Evolutionary conservation across 345 rosid genomes (phyloP).

Genomic region (Tarenaya hassleriana): DNA sequence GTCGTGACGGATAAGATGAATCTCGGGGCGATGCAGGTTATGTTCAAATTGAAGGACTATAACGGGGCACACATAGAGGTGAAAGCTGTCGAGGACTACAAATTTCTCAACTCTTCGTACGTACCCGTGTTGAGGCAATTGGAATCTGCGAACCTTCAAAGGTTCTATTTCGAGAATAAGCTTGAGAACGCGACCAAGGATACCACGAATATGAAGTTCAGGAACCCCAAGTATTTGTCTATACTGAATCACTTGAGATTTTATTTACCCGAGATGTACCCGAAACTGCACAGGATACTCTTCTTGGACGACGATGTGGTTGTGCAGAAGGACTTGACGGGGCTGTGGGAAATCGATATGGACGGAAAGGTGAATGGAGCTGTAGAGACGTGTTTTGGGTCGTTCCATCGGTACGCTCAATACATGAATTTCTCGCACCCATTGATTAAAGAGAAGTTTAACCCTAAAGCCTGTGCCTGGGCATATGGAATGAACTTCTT

Average conservation of each 20-base stretch:
- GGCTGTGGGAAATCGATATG: constrained; percentile 77
- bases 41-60: constrained; percentile 72
- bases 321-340: constrained; percentile 76
- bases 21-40: constrained; percentile 84
- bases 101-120: constrained; percentile 66
- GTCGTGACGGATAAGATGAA: constrained; percentile 88
- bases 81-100: constrained; percentile 77
- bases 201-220: constrained; percentile 70
- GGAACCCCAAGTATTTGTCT: constrained; percentile 74
- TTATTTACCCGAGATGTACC: constrained; percentile 80
- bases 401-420: constrained; percentile 75
- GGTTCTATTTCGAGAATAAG: constrained; percentile 72
- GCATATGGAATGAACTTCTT: constrained; percentile 89
- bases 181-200: constrained; percentile 77
- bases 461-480: constrained; percentile 86
- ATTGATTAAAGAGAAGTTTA: constrained; percentile 63
- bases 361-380: constrained; percentile 85
- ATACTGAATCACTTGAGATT: constrained; percentile 74
- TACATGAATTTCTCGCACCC: constrained; percentile 86
- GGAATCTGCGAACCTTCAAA: constrained; percentile 69
- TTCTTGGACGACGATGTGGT: constrained; percentile 79
- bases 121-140: constrained; percentile 69
- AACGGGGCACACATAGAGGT: constrained; percentile 77
- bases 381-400: constrained; percentile 79
- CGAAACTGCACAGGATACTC: constrained; percentile 61